phyloP scores from a whole-genome alignment of 2,329 filamentous ascomycete species.

The Pestalotiopsis fici region DNA sequence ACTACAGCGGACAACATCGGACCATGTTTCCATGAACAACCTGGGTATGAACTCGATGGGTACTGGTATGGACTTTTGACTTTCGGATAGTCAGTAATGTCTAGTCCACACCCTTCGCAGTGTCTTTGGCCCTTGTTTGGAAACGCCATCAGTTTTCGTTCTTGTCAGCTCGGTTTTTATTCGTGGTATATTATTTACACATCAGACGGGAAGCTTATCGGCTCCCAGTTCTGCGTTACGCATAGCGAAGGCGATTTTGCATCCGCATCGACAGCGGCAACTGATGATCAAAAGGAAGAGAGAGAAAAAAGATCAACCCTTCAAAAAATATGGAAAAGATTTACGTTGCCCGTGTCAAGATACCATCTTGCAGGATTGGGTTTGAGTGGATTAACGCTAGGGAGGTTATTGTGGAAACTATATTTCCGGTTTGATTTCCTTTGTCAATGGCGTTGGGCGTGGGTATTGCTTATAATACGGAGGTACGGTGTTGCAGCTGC shows the following conservation, averaged over 20 bases:
- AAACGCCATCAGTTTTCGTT: not conserved
- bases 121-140: not conserved
- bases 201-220: not conserved
- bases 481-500: not conserved
- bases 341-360: not conserved
- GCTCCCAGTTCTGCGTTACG: not conserved
- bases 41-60: conserved; percentile 36
- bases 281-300: not conserved
- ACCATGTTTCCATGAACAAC: conserved; percentile 34
- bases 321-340: not conserved
- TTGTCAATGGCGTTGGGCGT: not conserved
- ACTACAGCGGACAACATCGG: conserved; percentile 45
- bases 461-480: not conserved
- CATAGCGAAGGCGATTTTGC: not conserved
- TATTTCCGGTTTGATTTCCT: not conserved
- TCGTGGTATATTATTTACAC: not conserved
- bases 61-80: conserved; percentile 40
- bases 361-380: not conserved
- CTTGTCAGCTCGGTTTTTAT: not conserved
- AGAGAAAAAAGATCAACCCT: not conserved
- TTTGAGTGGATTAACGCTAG: not conserved
- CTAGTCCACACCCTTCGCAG: not conserved
- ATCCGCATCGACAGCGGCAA: not conserved
- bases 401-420: not conserved
- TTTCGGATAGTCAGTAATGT: conserved; percentile 19